Conservation (phyloP, 2,329 filamentous ascomycete species). For the Alternaria brassicicola region DNA sequence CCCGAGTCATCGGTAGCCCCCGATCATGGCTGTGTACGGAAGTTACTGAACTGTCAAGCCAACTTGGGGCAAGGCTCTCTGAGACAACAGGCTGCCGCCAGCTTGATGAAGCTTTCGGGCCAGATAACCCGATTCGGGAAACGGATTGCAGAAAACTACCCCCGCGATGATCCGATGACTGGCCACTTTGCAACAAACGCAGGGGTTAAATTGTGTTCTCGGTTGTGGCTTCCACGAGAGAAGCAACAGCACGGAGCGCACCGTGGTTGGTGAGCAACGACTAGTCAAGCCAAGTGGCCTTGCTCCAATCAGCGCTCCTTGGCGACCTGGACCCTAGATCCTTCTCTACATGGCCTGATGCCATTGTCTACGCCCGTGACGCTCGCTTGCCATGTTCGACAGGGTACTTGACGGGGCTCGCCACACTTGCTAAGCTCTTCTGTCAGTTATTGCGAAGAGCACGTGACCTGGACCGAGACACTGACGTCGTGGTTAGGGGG, state of each 20-base stretch:
- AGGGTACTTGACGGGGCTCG: conserved; percentile 8
- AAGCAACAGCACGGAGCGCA: conserved; percentile 21
- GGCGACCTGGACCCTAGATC: conserved; percentile 27
- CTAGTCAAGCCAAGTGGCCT: conserved; percentile 8
- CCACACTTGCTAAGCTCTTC: conserved; percentile 21
- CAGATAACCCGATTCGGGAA: not conserved
- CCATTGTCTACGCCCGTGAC: conserved; percentile 24
- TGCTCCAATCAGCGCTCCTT: conserved; percentile 19
- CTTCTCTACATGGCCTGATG: conserved; percentile 10
- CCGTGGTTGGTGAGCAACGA: conserved; percentile 25
- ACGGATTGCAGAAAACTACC: not conserved
- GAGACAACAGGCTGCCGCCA: not conserved
- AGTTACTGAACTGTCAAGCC: not conserved
- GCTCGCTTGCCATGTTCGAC: conserved; percentile 17
- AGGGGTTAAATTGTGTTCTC: conserved; percentile 7
- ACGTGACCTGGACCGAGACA: conserved; percentile 22
- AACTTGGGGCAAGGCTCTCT: not conserved
- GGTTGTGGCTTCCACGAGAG: conserved; percentile 31
- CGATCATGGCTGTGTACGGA: conserved; percentile 13
- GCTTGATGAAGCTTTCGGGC: not conserved
- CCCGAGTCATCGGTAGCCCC: conserved; percentile 27
- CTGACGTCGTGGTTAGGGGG: not conserved
- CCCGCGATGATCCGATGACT: not conserved
- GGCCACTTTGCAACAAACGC: not conserved
- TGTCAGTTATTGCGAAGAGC: conserved; percentile 32